Base-by-base conservation (phyloP, 2,329 filamentous ascomycete genomes). In the Calonectria crousiana region DNA sequence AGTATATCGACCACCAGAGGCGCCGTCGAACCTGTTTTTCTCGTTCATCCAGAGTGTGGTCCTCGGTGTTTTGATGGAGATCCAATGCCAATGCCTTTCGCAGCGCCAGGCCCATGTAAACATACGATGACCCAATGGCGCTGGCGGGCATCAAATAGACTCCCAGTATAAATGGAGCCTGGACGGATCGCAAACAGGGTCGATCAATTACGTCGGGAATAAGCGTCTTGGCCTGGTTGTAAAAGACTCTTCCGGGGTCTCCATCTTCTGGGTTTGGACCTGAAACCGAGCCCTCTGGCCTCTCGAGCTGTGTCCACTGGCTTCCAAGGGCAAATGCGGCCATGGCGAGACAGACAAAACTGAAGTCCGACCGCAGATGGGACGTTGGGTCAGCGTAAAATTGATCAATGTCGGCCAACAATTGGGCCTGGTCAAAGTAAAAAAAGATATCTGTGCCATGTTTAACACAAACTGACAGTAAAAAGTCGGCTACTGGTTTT, bases 131-230 rank as follows among this genome's bases (percentile, higher is more conserved):
- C 9, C 82, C 82, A 56, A 84, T 80, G 0, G 84, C 82, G 64
- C 78, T 83, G 14, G 81, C 76, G 1, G 84, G 84, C 77, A 85
- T 78, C 2, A 84, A 73, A 52, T 85, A 85, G 8, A 85, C 83
- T 1, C 83, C 83, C 6, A 85, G 41, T 1, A 84, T 67, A 20
- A 82, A 84, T 0, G 79, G 76, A 0, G 82, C 83, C 49, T 85
- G 84, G 0, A 85, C 80, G 2, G 83, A 83, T 18, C 79, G 74
- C 4, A 85, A 32, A 28, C 78, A 82, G 6, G 82, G 78, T 9
- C 79, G 74, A 10, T 84, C 83, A n/a, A 85, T 82, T 0, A 85
- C 52, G 34, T 84, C 83, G 0, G 83, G 80, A 18, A 85, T 77
- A 14, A 85, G 67, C 0, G 74, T 68, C 36, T 80, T 78, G 1